Evolutionary conservation across 306 rosid genomes (phyloP).

Genomic region (Begonia fuchsioides): DNA sequence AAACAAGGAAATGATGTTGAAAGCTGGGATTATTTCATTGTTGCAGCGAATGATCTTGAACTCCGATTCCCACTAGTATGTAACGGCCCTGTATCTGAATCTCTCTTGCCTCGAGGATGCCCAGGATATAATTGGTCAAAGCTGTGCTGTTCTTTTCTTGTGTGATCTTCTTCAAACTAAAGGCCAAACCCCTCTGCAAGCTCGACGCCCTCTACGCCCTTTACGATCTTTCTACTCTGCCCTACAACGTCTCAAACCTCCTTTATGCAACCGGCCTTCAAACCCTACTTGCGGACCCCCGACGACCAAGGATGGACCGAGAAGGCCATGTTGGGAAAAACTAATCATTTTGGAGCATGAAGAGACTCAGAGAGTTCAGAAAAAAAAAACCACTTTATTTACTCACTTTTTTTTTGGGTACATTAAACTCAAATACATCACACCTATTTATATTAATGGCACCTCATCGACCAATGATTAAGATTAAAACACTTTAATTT

Average conservation of each 20-base stretch:
- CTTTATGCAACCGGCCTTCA: slow-evolving; percentile 50
- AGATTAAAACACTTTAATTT: too few species aligned
- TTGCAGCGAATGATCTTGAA: slow-evolving; percentile 67
- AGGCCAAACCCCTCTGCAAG: slow-evolving; percentile 49
- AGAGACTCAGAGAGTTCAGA: too few species aligned
- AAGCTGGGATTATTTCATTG: slow-evolving; percentile 48
- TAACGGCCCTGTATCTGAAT: slow-evolving; percentile 77
- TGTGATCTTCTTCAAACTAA: slow-evolving; percentile 42
- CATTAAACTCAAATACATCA: too few species aligned
- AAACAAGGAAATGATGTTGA: slow-evolving; percentile 74
- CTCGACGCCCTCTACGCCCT: slow-evolving; percentile 85
- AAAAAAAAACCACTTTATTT: too few species aligned
- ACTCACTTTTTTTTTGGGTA: too few species aligned
- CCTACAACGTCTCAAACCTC: slow-evolving; percentile 56
- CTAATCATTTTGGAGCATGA: too few species aligned
- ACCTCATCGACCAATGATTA: too few species aligned
- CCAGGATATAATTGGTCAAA: slow-evolving; percentile 51
- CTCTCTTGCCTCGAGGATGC: slow-evolving; percentile 90
- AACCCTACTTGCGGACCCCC: slow-evolving; percentile 45
- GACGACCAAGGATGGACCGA: slow-evolving; percentile 55
- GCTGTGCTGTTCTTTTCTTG: slow-evolving; percentile 67
- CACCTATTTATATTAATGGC: too few species aligned
- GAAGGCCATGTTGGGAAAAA: too few species aligned
- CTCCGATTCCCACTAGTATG: slow-evolving; percentile 44
- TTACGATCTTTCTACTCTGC: slow-evolving; percentile 61